Conservation (phyloP, 2,329 filamentous ascomycete genomes). For the Monilinia fructigena region DNA sequence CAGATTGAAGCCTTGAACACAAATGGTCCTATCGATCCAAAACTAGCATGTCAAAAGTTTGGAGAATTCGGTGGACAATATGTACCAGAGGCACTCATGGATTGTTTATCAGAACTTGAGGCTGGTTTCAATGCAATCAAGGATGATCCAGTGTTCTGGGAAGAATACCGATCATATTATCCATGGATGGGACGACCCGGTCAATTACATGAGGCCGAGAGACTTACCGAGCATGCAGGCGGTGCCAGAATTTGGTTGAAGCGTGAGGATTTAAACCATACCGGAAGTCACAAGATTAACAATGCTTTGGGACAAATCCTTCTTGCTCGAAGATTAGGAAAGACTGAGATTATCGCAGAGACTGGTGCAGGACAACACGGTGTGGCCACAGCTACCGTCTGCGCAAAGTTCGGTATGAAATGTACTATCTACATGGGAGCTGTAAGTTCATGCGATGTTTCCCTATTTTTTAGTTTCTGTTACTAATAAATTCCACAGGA, state of each 20-base stretch:
- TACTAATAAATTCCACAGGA: constrained; percentile 49
- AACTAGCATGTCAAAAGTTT: constrained; percentile 78
- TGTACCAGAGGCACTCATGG: constrained; percentile 96
- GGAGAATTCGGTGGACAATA: constrained; percentile 97
- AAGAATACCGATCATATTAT: constrained; percentile 94
- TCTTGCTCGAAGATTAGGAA: constrained; percentile 79
- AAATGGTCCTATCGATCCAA: constrained; percentile 45
- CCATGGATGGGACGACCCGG: constrained; percentile 96
- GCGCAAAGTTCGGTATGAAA: constrained; percentile 97
- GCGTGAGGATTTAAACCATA: constrained; percentile 96
- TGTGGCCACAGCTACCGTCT: constrained; percentile 95
- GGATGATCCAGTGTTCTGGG: constrained; percentile 91
- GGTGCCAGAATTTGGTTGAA: constrained; percentile 98
- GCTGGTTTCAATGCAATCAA: constrained; percentile 84
- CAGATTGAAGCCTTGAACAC: constrained; percentile 68
- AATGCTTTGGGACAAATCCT: constrained; percentile 94
- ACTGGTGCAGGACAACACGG: constrained; percentile 97
- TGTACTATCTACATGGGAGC: constrained; percentile 99
- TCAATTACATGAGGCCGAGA: constrained; percentile 83
- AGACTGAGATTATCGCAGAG: constrained; percentile 96
- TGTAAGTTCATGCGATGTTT: constrained; percentile 32
- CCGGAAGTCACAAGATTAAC: constrained; percentile 99
- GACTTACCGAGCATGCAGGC: constrained; percentile 82
- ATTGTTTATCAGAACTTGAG: constrained; percentile 88
- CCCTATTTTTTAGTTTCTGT: constrained; percentile 13